A percentile compares a stretch with the other conserved stretches of the same genome.
phyloP scores from a whole-genome alignment of 2,329 filamentous ascomycete species.

The Colletotrichum sp. region DNA sequence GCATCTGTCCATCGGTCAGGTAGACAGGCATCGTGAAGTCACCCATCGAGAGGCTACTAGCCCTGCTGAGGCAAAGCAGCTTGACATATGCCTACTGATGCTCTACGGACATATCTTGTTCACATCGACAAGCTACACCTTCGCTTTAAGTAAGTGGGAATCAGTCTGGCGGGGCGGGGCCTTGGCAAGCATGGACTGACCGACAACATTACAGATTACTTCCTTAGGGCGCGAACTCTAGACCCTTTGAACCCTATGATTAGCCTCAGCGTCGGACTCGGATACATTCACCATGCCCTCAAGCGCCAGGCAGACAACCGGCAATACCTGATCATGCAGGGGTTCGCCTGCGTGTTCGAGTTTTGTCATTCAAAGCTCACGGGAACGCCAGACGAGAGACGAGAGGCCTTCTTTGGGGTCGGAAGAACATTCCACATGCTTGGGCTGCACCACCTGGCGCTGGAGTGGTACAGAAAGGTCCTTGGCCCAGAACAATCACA shows the following conservation, averaged over 20 bases:
- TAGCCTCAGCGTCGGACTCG: slow-evolving; percentile 80
- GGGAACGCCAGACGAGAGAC: slow-evolving; percentile 48
- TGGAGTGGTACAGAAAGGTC: slow-evolving; percentile 19
- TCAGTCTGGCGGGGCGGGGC: neutral
- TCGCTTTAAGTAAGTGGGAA: slow-evolving; percentile 71
- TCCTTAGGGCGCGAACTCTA: slow-evolving; percentile 77
- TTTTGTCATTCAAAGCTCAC: slow-evolving; percentile 69
- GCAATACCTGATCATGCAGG: slow-evolving; percentile 86
- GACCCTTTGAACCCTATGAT: slow-evolving; percentile 80
- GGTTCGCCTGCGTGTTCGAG: slow-evolving; percentile 77
- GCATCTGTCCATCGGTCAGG: slow-evolving; percentile 27
- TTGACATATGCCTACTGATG: slow-evolving; percentile 84
- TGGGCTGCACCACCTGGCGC: slow-evolving; percentile 25
- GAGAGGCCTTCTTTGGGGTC: slow-evolving; percentile 85
- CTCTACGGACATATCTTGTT: slow-evolving; percentile 92
- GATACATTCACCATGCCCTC: slow-evolving; percentile 87
- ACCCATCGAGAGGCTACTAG: slow-evolving; percentile 35
- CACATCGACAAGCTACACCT: slow-evolving; percentile 81
- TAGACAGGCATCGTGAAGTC: slow-evolving; percentile 29
- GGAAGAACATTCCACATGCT: slow-evolving; percentile 72
- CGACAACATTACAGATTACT: slow-evolving; percentile 65
- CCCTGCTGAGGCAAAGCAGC: slow-evolving; percentile 33
- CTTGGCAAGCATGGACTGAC: neutral
- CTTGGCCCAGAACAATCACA: neutral
- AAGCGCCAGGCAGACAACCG: slow-evolving; percentile 91